phyloP scores from a whole-genome alignment of 1,284 basidiomycete species.

The Uromyces viciae-fabae region DNA sequence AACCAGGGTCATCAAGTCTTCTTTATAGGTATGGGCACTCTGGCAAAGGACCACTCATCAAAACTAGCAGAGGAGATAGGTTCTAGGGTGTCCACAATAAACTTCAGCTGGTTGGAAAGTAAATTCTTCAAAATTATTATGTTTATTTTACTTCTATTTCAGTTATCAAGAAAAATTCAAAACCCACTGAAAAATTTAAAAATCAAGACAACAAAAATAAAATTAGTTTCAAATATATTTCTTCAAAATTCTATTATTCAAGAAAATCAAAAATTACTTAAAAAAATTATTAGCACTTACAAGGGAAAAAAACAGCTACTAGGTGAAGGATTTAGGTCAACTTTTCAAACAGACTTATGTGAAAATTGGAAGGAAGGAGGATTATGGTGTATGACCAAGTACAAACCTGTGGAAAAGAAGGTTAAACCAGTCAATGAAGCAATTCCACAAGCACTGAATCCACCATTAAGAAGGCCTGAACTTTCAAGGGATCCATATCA shows the following conservation, averaged over 20 bases:
- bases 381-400: constrained; percentile 1
- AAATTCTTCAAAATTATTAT: background rate
- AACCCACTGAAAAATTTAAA: too few species aligned
- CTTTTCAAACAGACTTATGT: background rate
- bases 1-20: background rate
- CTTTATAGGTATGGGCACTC: background rate
- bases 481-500: too few species aligned
- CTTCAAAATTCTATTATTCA: too few species aligned
- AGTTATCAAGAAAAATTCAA: too few species aligned
- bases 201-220: too few species aligned
- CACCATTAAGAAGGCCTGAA: too few species aligned
- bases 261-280: background rate
- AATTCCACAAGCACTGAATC: background rate
- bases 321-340: background rate
- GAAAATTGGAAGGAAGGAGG: background rate
- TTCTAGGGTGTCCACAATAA: background rate
- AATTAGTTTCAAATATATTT: background rate
- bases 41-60: background rate
- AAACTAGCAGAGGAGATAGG: background rate
- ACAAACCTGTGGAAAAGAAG: background rate
- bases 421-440: background rate
- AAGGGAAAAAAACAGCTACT: background rate
- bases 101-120: background rate
- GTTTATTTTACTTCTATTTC: too few species aligned
- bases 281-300: background rate